Percentiles rank a stretch among this genome's conserved stretches.
These are phyloP conservation scores for Coemansia sp. DNA, from an alignment of 192 early-diverging fungal genomes.

Conservation along the genomic window DNA sequence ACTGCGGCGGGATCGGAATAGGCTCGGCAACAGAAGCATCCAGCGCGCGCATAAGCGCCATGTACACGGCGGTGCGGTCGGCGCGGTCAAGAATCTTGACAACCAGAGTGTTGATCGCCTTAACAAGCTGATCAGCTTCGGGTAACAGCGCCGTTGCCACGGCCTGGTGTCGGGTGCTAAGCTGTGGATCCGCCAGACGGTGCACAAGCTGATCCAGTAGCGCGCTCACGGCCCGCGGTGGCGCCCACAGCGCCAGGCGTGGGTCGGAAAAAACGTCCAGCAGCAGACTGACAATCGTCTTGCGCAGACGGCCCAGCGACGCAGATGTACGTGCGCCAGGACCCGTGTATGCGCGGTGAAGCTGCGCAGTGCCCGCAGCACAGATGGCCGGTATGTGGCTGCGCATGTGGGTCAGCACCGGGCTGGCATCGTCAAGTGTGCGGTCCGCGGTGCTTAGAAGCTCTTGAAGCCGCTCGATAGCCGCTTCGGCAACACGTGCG, in stretches of 20 bases:
- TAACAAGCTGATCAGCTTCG: conserved; percentile 49
- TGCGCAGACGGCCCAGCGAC: conserved; percentile 67
- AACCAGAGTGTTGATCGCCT: conserved; percentile 73
- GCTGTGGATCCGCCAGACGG: conserved; percentile 74
- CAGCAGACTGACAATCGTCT: conserved; percentile 59
- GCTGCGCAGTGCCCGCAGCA: conserved; percentile 24
- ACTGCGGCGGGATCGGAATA: conserved; percentile 57
- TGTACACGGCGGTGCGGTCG: conserved; percentile 75
- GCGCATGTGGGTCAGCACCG: conserved; percentile 24
- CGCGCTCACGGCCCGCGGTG: conserved; percentile 63
- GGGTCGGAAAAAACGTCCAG: conserved; percentile 73
- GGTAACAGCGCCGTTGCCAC: conserved; percentile 25
- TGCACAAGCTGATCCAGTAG: conserved; percentile 76
- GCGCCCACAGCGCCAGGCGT: conserved; percentile 64
- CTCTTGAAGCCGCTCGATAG: conserved; percentile 32
- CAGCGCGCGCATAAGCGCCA: conserved; percentile 72
- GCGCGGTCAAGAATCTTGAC: conserved; percentile 88
- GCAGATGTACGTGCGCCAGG: conserved; percentile 11
- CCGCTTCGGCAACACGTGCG: conserved; percentile 27
- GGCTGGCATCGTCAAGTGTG: conserved; percentile 1
- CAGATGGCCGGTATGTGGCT: conserved; percentile 20
- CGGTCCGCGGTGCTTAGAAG: conserved; percentile 17
- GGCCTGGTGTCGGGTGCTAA: conserved; percentile 49
- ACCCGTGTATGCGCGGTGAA: conserved; percentile 36
- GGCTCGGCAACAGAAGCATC: conserved; percentile 57